These are phyloP conservation scores for Jatropha podagrica DNA, from an alignment of 441 rosid genomes.

Conservation along the genomic window DNA sequence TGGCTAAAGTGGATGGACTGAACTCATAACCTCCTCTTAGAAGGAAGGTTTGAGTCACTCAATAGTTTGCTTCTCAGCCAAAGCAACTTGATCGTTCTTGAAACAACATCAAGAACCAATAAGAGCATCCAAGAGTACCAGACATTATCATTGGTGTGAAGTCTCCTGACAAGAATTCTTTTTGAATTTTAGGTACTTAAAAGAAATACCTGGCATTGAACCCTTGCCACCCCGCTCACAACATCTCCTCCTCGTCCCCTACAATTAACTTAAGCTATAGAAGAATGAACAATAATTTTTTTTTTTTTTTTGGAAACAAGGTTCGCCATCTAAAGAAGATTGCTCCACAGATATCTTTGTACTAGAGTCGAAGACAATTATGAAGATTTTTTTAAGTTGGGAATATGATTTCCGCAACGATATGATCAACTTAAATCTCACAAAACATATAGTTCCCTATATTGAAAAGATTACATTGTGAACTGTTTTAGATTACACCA, in stretches of 20 bases:
- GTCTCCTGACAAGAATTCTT: too few relatives aligned
- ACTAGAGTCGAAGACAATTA: background rate
- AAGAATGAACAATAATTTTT: background rate
- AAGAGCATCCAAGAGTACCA: background rate
- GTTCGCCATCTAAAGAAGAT: background rate
- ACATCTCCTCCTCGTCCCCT: background rate
- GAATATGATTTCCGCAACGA: background rate
- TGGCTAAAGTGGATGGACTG: too few relatives aligned
- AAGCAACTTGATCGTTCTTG: constrained; percentile 7
- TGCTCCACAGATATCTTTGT: background rate
- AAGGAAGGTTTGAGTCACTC: background rate
- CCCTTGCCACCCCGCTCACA: background rate
- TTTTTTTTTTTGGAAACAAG: too few relatives aligned
- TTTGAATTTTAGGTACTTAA: too few relatives aligned
- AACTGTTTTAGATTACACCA: background rate
- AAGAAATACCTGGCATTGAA: too few relatives aligned
- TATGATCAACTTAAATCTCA: background rate
- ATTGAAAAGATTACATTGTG: background rate
- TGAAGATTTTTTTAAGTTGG: background rate
- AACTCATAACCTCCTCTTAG: background rate
- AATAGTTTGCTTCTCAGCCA: background rate
- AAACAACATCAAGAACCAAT: background rate
- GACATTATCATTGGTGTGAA: background rate
- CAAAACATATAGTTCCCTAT: too few relatives aligned
- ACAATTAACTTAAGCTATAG: background rate